A percentile compares a stretch with the other conserved stretches of the same genome.
These are phyloP conservation scores for Nitzschia palea DNA, from an alignment of 108 stramenopile genomes.

Conservation along the genomic window DNA sequence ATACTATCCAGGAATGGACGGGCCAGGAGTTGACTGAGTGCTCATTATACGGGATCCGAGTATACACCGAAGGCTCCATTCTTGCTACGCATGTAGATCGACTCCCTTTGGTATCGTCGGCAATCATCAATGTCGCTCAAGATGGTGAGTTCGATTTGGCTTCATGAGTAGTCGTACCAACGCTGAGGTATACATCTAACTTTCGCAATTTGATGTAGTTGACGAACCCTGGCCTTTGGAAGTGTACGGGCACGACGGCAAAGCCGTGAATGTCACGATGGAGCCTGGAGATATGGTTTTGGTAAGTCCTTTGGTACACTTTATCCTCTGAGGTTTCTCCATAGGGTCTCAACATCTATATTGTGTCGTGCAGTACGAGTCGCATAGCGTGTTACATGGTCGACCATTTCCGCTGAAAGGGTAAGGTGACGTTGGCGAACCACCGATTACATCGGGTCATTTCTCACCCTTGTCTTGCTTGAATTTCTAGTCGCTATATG, in stretches of 20 bases:
- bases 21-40: conserved; percentile 78
- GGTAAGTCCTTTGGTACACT: not conserved
- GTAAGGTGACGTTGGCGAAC: too few relatives aligned
- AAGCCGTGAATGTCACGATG: conserved; percentile 90
- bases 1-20: conserved; percentile 86
- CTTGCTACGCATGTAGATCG: conserved; percentile 86
- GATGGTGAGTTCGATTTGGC: conserved; percentile 41
- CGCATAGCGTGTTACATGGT: conserved; percentile 84
- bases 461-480: too few relatives aligned
- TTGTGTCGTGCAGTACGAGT: conserved; percentile 82
- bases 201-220: conserved; percentile 32
- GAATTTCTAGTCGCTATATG: conserved; percentile 50
- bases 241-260: conserved; percentile 84
- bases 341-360: too few relatives aligned
- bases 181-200: too few relatives aligned
- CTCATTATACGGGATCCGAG: conserved; percentile 80
- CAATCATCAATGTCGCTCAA: conserved; percentile 88
- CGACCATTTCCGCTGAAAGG: conserved; percentile 88
- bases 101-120: conserved; percentile 83
- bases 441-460: too few relatives aligned
- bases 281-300: conserved; percentile 66
- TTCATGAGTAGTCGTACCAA: not conserved
- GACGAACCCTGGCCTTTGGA: conserved; percentile 89
- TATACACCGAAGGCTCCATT: conserved; percentile 65
- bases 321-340: conserved; percentile 12